Evolutionary conservation across 2,329 filamentous ascomycete genomes (phyloP).

Genomic region (Beauveria australis): DNA sequence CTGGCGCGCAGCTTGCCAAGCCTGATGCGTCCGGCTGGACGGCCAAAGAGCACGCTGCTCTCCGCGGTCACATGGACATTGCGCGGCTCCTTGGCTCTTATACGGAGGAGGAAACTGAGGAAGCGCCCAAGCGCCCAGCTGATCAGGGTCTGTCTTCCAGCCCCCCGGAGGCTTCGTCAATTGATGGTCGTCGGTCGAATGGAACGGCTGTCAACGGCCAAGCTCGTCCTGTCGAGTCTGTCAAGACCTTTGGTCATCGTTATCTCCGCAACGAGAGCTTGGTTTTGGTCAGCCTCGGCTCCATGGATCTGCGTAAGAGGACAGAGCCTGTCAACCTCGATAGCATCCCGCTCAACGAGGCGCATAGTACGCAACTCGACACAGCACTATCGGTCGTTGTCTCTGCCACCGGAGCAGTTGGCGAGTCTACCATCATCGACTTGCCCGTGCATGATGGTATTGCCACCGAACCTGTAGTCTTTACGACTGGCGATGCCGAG

Average conservation of each 20-base stretch:
- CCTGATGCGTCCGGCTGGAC: constrained; percentile 89
- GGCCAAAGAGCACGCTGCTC: constrained; percentile 81
- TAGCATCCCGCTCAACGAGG: constrained; percentile 76
- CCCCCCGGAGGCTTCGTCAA: constrained; percentile 46
- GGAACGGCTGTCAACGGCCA: constrained; percentile 30
- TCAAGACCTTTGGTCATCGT: constrained; percentile 93
- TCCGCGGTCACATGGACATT: constrained; percentile 81
- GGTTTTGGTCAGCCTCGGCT: constrained; percentile 85
- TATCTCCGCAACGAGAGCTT: constrained; percentile 86
- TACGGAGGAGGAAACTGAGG: constrained; percentile 22
- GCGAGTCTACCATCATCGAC: constrained; percentile 84
- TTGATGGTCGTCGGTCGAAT: constrained; percentile 51
- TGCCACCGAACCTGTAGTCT: constrained; percentile 85
- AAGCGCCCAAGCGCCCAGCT: constrained; percentile 19
- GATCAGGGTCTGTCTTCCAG: constrained; percentile 16
- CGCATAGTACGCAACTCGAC: constrained; percentile 87
- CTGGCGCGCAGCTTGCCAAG: constrained; percentile 66
- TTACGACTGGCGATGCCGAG: constrained; percentile 66
- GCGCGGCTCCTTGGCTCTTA: constrained; percentile 59
- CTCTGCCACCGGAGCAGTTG: constrained; percentile 73
- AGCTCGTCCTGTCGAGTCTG: constrained; percentile 58
- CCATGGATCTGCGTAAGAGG: constrained; percentile 85
- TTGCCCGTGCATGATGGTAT: constrained; percentile 91
- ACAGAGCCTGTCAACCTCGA: constrained; percentile 78
- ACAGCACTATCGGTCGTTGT: constrained; percentile 89